Percentiles rank a stretch among this genome's conserved stretches.
These are phyloP conservation scores for Parathielavia hyrcaniae DNA, from an alignment of 495 filamentous ascomycete genomes.

Conservation along the genomic window DNA sequence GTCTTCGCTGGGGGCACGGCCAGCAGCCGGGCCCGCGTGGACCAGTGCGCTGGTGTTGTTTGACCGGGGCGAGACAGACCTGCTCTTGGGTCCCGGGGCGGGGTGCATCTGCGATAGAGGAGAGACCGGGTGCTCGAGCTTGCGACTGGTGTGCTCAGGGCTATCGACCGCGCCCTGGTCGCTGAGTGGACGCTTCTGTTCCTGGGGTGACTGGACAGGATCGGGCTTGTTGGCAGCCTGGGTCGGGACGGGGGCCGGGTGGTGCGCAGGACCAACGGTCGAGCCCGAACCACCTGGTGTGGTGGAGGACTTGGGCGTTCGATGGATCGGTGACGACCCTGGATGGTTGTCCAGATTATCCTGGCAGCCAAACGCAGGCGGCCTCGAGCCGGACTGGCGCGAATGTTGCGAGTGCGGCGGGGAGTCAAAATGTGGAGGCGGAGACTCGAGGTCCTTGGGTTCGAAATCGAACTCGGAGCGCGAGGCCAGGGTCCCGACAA, in stretches of 20 bases:
- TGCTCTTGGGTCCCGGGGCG: conserved; percentile 8
- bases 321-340: conserved; percentile 32
- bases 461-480: conserved; percentile 37
- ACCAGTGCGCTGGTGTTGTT: conserved; percentile 14
- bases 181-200: conserved; percentile 37
- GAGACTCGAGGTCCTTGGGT: conserved; percentile 31
- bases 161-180: conserved; percentile 36
- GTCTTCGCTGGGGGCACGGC: conserved; percentile 24
- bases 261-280: conserved; percentile 20
- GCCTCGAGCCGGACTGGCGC: conserved; percentile 27
- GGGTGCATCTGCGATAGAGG: conserved; percentile 20
- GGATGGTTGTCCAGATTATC: conserved; percentile 35
- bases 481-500: conserved; percentile 27
- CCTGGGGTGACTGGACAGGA: conserved; percentile 25
- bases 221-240: conserved; percentile 40
- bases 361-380: conserved; percentile 22
- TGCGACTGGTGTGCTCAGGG: conserved; percentile 41
- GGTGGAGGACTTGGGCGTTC: conserved; percentile 40
- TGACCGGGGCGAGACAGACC: conserved; percentile 19
- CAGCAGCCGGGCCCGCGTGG: neutral
- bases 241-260: conserved; percentile 27
- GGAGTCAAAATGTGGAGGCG: conserved; percentile 35
- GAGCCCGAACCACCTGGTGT: conserved; percentile 32
- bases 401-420: conserved; percentile 39
- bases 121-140: conserved; percentile 41